Percentiles rank a stretch among this genome's conserved stretches.
phyloP scores from a whole-genome alignment of 108 stramenopile species.

The Conticribra guillardii region DNA sequence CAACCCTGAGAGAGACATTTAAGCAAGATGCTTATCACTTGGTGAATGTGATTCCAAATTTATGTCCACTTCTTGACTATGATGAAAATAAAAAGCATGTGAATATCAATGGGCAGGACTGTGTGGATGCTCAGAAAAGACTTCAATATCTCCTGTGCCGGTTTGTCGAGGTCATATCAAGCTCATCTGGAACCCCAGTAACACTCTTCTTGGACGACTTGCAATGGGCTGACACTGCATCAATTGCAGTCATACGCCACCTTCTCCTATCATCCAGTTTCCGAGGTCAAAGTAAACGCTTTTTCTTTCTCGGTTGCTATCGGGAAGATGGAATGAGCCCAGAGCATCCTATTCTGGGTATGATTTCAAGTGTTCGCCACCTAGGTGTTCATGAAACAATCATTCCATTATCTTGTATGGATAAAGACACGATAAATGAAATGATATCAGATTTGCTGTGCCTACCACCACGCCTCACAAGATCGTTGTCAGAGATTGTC shows the following conservation, averaged over 20 bases:
- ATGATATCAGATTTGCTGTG: slow-evolving; percentile 21
- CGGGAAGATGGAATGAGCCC: slow-evolving; percentile 19
- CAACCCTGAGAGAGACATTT: slow-evolving; percentile 1
- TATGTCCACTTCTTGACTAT: not conserved
- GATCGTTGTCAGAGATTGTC: slow-evolving; percentile 14
- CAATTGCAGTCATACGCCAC: no score
- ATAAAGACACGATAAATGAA: slow-evolving; percentile 12
- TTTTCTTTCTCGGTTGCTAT: slow-evolving; percentile 24
- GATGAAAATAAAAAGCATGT: not conserved
- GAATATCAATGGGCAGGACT: no score
- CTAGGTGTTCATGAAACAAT: not conserved
- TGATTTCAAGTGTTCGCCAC: not conserved
- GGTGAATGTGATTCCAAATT: no score
- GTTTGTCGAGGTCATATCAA: no score
- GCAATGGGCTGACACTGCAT: no score
- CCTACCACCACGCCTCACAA: slow-evolving; percentile 14
- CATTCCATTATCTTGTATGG: slow-evolving; percentile 8
- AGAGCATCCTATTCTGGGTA: slow-evolving; percentile 6
- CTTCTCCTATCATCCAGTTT: no score
- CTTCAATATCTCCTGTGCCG: not conserved
- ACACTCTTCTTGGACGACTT: no score
- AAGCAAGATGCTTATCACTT: slow-evolving; percentile 9
- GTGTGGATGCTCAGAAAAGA: no score
- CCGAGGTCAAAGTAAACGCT: no score
- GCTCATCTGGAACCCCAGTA: no score